Base-by-base conservation (phyloP, 192 early-diverging fungal species). In the Obelidium mucronatum region DNA sequence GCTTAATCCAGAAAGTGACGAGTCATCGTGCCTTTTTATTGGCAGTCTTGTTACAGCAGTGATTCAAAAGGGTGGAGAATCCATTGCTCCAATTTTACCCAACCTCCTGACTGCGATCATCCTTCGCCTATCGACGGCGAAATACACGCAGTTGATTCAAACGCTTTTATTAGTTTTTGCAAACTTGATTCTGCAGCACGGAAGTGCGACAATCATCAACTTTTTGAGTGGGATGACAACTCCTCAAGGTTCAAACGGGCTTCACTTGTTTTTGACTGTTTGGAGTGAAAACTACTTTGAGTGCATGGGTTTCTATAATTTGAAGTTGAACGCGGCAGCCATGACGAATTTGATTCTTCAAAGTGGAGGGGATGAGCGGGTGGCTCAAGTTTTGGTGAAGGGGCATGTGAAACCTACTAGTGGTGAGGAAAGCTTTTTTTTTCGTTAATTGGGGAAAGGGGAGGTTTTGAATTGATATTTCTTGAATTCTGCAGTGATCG, bases 261-360 rank as follows among this genome's bases (percentile, higher is more conserved):
- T 98, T 48, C 87, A 92, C 15, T 82, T 96, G 31, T 81, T 98
- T 39, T 81, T 97, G 63, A 79, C 78, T 15, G 78, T 85, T 2
- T 98, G 96, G 96, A 90, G 90, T 76, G 93, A 92, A n/a, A 89
- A 93, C 79, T 93, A 93, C 70, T 81, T 87, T 34, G 91, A 91
- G 73, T 91, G 97, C 67, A 89, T 88, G 40, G 96, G 96, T 22
- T 92, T 91, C 61, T 95, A 94, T 68, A 89, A 81, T 61, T 86
- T 91, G 78, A 98, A 96, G 86, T 80, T 93, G 31, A 94, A 93
- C 64, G 89, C 92, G 19, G 86, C 91, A 30, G 93, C 94, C 0
- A 81, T 98, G 75, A 89, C 86, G 13, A 92, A 93, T 61, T 77
- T 98, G 22, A 92, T 92, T 70, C 67, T 81, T 31, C 78, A 87